These are phyloP conservation scores for Amaranthus cruentus DNA, from an alignment of 148 eudicot genomes.

Conservation along the genomic window DNA sequence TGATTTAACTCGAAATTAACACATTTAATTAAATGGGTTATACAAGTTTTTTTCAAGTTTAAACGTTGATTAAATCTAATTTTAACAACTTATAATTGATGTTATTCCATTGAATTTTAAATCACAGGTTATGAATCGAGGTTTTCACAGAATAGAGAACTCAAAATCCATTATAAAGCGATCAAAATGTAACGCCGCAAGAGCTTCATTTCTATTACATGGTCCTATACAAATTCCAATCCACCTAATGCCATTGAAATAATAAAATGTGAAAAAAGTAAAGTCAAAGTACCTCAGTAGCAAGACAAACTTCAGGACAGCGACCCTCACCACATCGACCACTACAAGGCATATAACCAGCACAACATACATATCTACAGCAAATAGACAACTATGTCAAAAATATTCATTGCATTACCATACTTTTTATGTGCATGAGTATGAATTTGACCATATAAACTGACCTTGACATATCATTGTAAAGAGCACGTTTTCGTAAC, in stretches of 20 bases:
- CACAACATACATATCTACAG: slow-evolving; percentile 77
- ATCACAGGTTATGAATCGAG: too few species aligned
- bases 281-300: slow-evolving; percentile 53
- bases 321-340: slow-evolving; percentile 92
- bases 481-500: slow-evolving; percentile 85
- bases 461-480: slow-evolving; percentile 92
- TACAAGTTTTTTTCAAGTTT: too few species aligned
- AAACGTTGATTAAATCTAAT: too few species aligned
- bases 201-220: too few species aligned
- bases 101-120: background rate
- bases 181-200: too few species aligned
- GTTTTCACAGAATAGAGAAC: too few species aligned
- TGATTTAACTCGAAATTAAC: too few species aligned
- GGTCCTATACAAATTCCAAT: background rate
- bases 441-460: background rate
- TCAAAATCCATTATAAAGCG: too few species aligned
- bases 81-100: background rate
- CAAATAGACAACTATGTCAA: slow-evolving; percentile 13
- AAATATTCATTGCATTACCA: background rate
- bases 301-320: slow-evolving; percentile 93
- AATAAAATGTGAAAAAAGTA: background rate
- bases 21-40: too few species aligned
- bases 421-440: background rate
- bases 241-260: background rate
- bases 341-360: slow-evolving; percentile 97